Evolutionary conservation across 2,329 filamentous ascomycete species (phyloP), one percentile per base, ranked within the genome.

Genomic region (Penicillium fuscoglaucum): DNA sequence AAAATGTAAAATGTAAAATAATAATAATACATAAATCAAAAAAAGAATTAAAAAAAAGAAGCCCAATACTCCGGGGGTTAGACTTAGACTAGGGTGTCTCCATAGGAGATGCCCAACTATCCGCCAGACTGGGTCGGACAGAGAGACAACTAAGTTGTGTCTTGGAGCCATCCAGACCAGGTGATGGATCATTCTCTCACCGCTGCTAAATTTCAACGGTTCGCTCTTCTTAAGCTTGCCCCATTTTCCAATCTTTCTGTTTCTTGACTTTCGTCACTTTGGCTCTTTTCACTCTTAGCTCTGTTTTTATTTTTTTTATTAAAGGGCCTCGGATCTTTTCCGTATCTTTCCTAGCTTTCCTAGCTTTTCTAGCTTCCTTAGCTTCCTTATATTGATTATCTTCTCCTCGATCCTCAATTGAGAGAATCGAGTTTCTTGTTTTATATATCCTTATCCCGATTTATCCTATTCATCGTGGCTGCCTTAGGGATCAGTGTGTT

Each of bases 401-500:
- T 50, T 15, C 12, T 28, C 33, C 12, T 46, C 40, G 51, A 43
- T 35, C 31, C 48, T 59, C 49, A 57, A 52, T 52, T 55, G 50
- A 51, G 50, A 44, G 40, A 61, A 31, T 59, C 52, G 43, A 37
- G 28, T 43, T 33, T 29, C 19, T 45, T 57, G 1, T 45, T 49
- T 19, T 57, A 55, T 45, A 50, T 24, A 39, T 50, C 40, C 21
- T 21, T 33, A 37, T 40, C 31, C 12, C 13, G 0, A 31, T 31
- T 31, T 49, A 60, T 43, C 28, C 35, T 58, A 43, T 45, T 68
- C 74, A 76, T 61, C 71, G 72, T 77, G 75, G 76, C 75, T 72
- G 73, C 73, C 61, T 68, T 77, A 58, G 74, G 71, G 61, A 70
- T 74, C 64, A 72, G 67, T 65, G 70, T 72, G 62, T 71, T 71